Base-by-base conservation (phyloP, 768 basidiomycete species). In the Psilocybe azurescens region DNA sequence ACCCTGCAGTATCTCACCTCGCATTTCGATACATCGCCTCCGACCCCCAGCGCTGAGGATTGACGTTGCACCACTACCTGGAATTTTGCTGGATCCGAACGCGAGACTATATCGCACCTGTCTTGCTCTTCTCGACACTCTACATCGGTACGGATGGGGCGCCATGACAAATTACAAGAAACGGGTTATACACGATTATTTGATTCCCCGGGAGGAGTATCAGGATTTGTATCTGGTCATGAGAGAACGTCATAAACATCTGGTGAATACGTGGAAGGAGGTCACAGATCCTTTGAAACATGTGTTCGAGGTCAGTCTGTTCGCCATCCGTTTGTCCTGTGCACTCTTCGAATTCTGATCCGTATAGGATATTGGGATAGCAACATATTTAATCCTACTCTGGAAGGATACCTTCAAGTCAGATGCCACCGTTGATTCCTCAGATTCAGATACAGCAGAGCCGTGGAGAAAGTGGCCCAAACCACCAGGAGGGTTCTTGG, bases 91-190 rank as follows among this genome's bases (percentile, higher is more conserved):
- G 0, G 85, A 88, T 66, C 75, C 78, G 0, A 80, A 83, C 63
- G 85, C 87, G 6, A 78, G 96, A 14, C 77, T 97, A 1, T 92
- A 91, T 67, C 86, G 95, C 30, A 97, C 94, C 0, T 88, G 87
- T 33, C 78, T 95, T 20, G 84, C 89, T 0, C 84, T 99, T 24
- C 82, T 97, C 10, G 93, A 95, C 62, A 87, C 91, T 1, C 71
- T 95, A 16, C 90, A 93, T 72, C 86, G 93, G n/a, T 93, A 97
- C 67, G 89, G 91, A n/a, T 93, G 89, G 86, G 95, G 96, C 2
- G 83, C 84, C 3, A 72, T 90, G 70, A 89, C 86, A 2, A 86
- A 90, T 58, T 98, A 97, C 78, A 84, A 87, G 75, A 98, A 98
- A 71, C 86, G 96, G 2, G 89, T 95, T 3, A 66, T 79, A 2